phyloP scores from a whole-genome alignment of 1,284 basidiomycete species.

The Veloboletus limbatus region DNA sequence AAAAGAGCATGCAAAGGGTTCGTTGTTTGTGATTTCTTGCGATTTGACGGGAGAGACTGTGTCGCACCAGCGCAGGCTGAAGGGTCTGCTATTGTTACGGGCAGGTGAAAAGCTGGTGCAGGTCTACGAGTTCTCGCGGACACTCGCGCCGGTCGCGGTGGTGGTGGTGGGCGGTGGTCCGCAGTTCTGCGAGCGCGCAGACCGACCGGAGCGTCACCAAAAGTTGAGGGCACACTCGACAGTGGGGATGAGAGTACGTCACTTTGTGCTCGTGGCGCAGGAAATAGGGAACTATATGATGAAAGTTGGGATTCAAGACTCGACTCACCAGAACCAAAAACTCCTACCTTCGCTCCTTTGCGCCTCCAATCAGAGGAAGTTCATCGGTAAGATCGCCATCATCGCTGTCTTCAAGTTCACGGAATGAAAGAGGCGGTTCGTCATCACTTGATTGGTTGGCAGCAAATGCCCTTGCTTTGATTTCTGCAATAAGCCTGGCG shows the following conservation, averaged over 20 bases:
- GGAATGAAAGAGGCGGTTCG: slow-evolving; percentile 38
- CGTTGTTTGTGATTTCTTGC: slow-evolving; percentile 28
- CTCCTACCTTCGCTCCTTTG: slow-evolving; percentile 22
- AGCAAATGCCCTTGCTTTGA: slow-evolving; percentile 54
- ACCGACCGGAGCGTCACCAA: neutral
- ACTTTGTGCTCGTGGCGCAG: neutral
- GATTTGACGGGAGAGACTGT: slow-evolving; percentile 3
- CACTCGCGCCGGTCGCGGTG: slow-evolving; percentile 6
- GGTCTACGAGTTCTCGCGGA: slow-evolving; percentile 20
- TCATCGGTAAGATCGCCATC: slow-evolving; percentile 41
- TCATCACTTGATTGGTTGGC: slow-evolving; percentile 43
- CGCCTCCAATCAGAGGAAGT: slow-evolving; percentile 16
- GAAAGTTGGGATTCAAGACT: neutral
- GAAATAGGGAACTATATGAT: slow-evolving; percentile 7
- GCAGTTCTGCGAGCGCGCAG: neutral
- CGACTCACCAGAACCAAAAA: neutral
- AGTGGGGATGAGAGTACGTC: slow-evolving; percentile 25
- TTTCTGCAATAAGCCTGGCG: slow-evolving; percentile 56
- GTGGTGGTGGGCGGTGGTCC: slow-evolving; percentile 3
- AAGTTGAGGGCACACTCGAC: slow-evolving; percentile 22
- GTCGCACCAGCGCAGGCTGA: slow-evolving; percentile 1
- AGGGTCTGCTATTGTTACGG: slow-evolving; percentile 11
- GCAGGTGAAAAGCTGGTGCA: slow-evolving; percentile 6
- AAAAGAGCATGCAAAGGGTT: slow-evolving; percentile 56
- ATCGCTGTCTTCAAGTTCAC: slow-evolving; percentile 49